A percentile compares a stretch with the other conserved stretches of the same genome.
Evolutionary conservation across 2,329 filamentous ascomycete species (phyloP).

Genomic region (Fusarium drepaniforme): DNA sequence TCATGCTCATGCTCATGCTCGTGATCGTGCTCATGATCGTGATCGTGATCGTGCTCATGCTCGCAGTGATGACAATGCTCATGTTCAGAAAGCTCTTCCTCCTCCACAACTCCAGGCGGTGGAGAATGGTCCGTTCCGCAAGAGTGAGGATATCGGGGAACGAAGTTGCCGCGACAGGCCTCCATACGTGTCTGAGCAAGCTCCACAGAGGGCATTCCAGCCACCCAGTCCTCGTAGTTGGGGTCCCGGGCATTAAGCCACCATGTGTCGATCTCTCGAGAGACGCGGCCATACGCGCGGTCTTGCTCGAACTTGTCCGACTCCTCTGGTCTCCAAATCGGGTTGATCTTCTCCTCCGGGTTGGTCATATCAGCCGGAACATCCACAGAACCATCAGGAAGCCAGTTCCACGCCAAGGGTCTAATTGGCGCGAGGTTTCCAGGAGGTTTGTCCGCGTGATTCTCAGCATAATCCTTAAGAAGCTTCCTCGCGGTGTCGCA

Average conservation of each 20-base stretch:
- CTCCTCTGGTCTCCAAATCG: constrained; percentile 64
- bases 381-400: constrained; percentile 54
- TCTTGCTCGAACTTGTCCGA: constrained; percentile 71
- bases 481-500: constrained; percentile 67
- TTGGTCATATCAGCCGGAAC: constrained; percentile 49
- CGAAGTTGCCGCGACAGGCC: constrained; percentile 69
- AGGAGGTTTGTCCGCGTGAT: constrained; percentile 61
- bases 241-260: constrained; percentile 72
- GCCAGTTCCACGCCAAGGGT: constrained; percentile 68
- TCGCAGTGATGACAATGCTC: constrained; percentile 52
- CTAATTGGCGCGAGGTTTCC: constrained; percentile 64
- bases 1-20: constrained; percentile 49
- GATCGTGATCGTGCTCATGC: constrained; percentile 41
- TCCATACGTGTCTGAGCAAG: constrained; percentile 69
- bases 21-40: constrained; percentile 48
- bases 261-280: constrained; percentile 74
- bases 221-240: constrained; percentile 70
- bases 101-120: constrained; percentile 51
- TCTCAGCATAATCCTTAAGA: constrained; percentile 66
- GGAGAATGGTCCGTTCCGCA: constrained; percentile 58
- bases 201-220: constrained; percentile 71
- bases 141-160: constrained; percentile 65
- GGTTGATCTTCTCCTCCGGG: constrained; percentile 58
- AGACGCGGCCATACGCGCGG: constrained; percentile 69
- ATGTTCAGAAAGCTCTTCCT: constrained; percentile 49